Base-by-base conservation (phyloP, 2,329 filamentous ascomycete species). In the Coniochaeta sp. region DNA sequence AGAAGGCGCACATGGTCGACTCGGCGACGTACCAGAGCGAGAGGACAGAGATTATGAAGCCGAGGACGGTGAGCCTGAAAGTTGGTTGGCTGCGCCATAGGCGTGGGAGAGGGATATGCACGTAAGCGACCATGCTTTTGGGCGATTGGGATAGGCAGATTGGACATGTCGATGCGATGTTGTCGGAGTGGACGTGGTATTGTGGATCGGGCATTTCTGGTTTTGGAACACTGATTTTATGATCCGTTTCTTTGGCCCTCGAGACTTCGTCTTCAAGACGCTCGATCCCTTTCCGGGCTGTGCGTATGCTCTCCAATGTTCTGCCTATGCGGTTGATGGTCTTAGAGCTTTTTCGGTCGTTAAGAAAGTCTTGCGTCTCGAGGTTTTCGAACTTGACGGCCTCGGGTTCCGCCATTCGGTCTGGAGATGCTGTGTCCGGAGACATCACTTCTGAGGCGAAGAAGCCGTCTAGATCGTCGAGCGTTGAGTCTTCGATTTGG, bases 201-300 rank as follows among this genome's bases (percentile, higher is more conserved):
- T 58, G 7, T 17, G 56, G 16, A 34, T 58, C 17, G 5, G 24
- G 3, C 56, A 34, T 24, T 38, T 56, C 54, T 19, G 54, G 1
- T 36, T 36, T 36, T 26, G n/a, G 28, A 9, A 19, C 22, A 31
- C 31, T 22, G 22, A 6, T 9, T 31, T 52, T 52, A n/a, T 60
- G 47, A 67, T 67, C 33, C 63, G 67, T 58, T 40, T 40, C 47
- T 31, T 79, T 73, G 2, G 68, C 67, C 47, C 77, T 74, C 11
- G 76, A 74, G 19, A 86, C 76, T 60, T 78, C 76, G 62, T 78
- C 76, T 66, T 85, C 81, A 7, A 87, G 73, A 11, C 81, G 76
- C 66, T 84, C 81, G 58, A 87, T 86, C 12, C 84, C 83, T 59
- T 79, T 76, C 64, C 81, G 83, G 22, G 81, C 81, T 16, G 76